Evolutionary conservation across 2,329 filamentous ascomycete genomes (phyloP).

Genomic region (Gnomoniopsis sp.): DNA sequence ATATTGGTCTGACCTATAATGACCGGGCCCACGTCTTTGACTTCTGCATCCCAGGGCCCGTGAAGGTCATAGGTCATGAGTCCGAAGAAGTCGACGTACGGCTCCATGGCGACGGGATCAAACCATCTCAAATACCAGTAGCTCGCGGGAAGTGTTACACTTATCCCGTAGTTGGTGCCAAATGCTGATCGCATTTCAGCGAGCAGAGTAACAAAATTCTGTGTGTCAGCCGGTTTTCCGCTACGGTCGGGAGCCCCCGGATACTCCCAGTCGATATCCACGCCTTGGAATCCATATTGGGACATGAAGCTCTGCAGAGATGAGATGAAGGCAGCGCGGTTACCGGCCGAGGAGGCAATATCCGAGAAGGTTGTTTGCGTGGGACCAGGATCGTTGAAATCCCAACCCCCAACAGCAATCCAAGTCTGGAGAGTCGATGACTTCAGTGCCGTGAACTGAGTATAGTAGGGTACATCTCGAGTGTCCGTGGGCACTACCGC

Average conservation of each 20-base stretch:
- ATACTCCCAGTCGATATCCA: slow-evolving; percentile 34
- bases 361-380: slow-evolving; percentile 28
- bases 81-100: slow-evolving; percentile 34
- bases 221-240: slow-evolving; percentile 32
- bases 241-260: slow-evolving; percentile 33
- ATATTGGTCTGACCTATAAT: slow-evolving; percentile 40
- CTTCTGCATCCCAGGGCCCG: slow-evolving; percentile 36
- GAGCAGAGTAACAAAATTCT: slow-evolving; percentile 33
- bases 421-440: slow-evolving; percentile 24
- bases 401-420: slow-evolving; percentile 28
- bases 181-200: slow-evolving; percentile 33
- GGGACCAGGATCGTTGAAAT: too few relatives aligned
- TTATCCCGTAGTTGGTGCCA: slow-evolving; percentile 36
- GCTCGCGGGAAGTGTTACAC: slow-evolving; percentile 31
- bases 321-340: slow-evolving; percentile 33
- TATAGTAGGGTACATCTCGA: slow-evolving; percentile 21
- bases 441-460: slow-evolving; percentile 26
- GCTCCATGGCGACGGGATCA: slow-evolving; percentile 33
- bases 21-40: slow-evolving; percentile 26
- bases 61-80: slow-evolving; percentile 41
- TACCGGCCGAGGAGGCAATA: slow-evolving; percentile 23
- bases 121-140: slow-evolving; percentile 38
- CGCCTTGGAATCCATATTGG: slow-evolving; percentile 36
- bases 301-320: slow-evolving; percentile 31
- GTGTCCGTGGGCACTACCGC: slow-evolving; percentile 21